Evolutionary conservation across 805 yeast species (phyloP).

Genomic region (Teunomyces barrocoloradensis): DNA sequence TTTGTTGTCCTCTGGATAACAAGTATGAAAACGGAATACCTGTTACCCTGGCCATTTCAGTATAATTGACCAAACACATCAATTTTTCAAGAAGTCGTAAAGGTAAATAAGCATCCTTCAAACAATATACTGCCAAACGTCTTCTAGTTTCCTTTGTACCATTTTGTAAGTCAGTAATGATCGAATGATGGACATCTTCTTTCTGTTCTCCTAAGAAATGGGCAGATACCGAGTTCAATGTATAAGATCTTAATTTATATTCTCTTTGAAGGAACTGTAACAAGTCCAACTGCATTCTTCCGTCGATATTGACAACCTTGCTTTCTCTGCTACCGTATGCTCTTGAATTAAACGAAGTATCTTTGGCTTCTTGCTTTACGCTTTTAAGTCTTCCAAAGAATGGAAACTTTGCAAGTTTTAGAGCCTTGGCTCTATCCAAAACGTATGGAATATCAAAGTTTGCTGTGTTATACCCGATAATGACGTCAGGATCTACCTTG

Average conservation of each 20-base stretch:
- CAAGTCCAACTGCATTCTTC: slow-evolving; percentile 91
- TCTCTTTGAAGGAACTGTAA: slow-evolving; percentile 93
- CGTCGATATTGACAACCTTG: slow-evolving; percentile 88
- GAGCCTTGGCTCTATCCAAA: slow-evolving; percentile 78
- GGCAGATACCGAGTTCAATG: slow-evolving; percentile 92
- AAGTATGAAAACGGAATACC: slow-evolving; percentile 96
- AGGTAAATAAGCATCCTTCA: slow-evolving; percentile 94
- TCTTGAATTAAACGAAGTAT: slow-evolving; percentile 82
- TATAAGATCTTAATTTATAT: slow-evolving; percentile 89
- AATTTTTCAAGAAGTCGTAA: slow-evolving; percentile 82
- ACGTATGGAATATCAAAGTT: slow-evolving; percentile 95
- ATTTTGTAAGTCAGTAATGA: slow-evolving; percentile 90
- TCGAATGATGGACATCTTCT: slow-evolving; percentile 97
- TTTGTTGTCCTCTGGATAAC: slow-evolving; percentile 92
- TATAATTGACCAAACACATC: slow-evolving; percentile 95
- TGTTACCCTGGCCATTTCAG: slow-evolving; percentile 99
- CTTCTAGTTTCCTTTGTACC: slow-evolving; percentile 91
- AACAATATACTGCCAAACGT: slow-evolving; percentile 93
- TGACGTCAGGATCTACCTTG: slow-evolving; percentile 89
- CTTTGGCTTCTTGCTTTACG: slow-evolving; percentile 74
- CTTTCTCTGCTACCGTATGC: slow-evolving; percentile 97
- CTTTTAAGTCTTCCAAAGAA: slow-evolving; percentile 75
- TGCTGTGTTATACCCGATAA: slow-evolving; percentile 92
- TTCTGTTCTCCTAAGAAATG: slow-evolving; percentile 93
- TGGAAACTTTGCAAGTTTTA: slow-evolving; percentile 68